Evolutionary conservation across 2,329 filamentous ascomycete genomes (phyloP), one percentile per base, ranked within the genome.

Genomic region (Claviceps sorghi): DNA sequence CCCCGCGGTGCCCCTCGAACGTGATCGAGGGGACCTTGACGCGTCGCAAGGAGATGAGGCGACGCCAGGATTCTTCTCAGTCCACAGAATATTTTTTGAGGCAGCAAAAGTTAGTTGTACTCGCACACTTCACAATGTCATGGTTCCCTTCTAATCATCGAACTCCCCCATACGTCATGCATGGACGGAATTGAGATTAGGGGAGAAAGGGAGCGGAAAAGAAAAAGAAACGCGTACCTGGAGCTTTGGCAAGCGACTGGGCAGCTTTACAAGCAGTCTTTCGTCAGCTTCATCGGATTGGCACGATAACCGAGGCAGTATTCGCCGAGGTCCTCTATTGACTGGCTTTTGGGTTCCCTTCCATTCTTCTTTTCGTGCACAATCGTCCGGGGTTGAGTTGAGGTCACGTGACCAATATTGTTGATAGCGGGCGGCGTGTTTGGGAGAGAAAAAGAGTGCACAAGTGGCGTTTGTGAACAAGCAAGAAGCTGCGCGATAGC

Each of bases 1-100:
- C 72, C 75, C 72, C 72, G 65, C 65, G 67, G 68, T 69, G 69
- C 72, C 64, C 74, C 74, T 76, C 75, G 74, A 71, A 72, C 71
- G 69, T 68, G 67, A 69, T 75, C 73, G 74, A 76, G 73, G 74
- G 71, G 70, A 70, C 67, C 70, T 69, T 74, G 68, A 66, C 71
- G 72, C 72, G 69, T 72, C 67, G 74, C 68, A 62, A 73, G 64
- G 62, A 72, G 70, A 62, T 77, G 73, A 66, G 78, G 69, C 59
- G 75, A 75, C 74, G 76, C 76, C 76, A 78, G 69, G 70, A 64
- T 75, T 36, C 34, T 26, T 26, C 26, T 26, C 26, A 26, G 26
- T 5, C 26, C 26, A 26, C 26, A 26, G 5, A 3, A 5, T n/a
- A 10, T 41, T 41, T 43, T 48, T 30, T n/a, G 19, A 42, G 9